Evolutionary conservation across 2,329 filamentous ascomycete species (phyloP).

Genomic region (Claviceps digitariae): DNA sequence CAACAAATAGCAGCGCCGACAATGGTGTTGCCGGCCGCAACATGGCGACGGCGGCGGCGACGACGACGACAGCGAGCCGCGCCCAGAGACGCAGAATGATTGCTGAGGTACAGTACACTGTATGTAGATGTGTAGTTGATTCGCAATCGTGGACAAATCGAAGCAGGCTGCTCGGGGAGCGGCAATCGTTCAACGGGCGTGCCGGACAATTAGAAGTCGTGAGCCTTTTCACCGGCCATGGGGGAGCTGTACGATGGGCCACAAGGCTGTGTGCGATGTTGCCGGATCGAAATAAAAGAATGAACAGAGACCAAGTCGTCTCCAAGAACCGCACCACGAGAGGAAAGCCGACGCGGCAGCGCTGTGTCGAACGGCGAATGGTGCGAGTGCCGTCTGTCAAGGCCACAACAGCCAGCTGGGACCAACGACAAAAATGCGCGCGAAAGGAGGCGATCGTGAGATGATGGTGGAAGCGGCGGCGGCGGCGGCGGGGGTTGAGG

Average conservation of each 20-base stretch:
- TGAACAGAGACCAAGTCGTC: neutral
- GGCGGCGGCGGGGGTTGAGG: neutral
- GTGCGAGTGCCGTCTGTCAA: neutral
- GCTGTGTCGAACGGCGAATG: neutral
- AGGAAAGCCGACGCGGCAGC: neutral
- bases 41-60: constrained; percentile 44
- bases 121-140: too few relatives aligned
- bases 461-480: neutral
- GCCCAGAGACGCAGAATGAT: constrained; percentile 10
- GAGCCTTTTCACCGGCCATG: constrained; percentile 2
- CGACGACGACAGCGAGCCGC: constrained; percentile 27
- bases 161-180: neutral
- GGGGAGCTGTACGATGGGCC: neutral
- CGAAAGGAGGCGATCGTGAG: neutral
- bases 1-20: constrained; percentile 68
- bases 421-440: neutral
- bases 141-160: neutral
- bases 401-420: neutral
- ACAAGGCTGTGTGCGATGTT: neutral
- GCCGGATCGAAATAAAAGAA: neutral
- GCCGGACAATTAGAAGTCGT: neutral
- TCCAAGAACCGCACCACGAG: neutral
- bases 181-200: constrained; percentile 1
- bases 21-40: constrained; percentile 87
- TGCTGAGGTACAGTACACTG: neutral